A percentile compares a stretch with the other conserved stretches of the same genome.
Conservation (phyloP, 164 flowering plant genomes). For the Buxus sempervirens region DNA sequence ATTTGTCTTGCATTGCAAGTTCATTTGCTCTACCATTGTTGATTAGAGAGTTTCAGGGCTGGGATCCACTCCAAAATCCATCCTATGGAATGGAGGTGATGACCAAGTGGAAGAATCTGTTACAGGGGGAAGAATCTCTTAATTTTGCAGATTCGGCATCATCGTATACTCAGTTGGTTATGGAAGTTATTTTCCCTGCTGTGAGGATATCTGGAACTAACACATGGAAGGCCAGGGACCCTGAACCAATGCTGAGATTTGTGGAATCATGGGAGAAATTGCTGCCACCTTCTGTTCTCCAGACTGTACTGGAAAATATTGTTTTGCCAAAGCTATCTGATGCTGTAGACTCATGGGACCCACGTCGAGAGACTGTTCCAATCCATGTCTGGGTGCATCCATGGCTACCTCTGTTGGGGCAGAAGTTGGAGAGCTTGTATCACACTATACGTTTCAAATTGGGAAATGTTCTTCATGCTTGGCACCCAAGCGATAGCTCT, state of each 20-base stretch:
- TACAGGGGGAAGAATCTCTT: slow-evolving; percentile 53
- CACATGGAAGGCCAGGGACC: slow-evolving; percentile 84
- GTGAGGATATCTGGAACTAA: slow-evolving; percentile 79
- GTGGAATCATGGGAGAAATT: slow-evolving; percentile 78
- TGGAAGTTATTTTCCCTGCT: slow-evolving; percentile 82
- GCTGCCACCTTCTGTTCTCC: slow-evolving; percentile 61
- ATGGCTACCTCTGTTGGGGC: slow-evolving; percentile 80
- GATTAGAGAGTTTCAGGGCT: slow-evolving; percentile 75
- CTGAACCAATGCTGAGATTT: slow-evolving; percentile 83
- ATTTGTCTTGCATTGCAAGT: slow-evolving; percentile 77
- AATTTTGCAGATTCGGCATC: slow-evolving; percentile 48
- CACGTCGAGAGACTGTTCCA: slow-evolving; percentile 75
- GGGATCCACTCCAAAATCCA: slow-evolving; percentile 84
- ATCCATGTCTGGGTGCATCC: slow-evolving; percentile 96
- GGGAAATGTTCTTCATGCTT: slow-evolving; percentile 77
- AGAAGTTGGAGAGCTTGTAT: slow-evolving; percentile 64
- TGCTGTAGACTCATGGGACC: slow-evolving; percentile 90
- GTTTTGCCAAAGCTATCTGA: slow-evolving; percentile 72
- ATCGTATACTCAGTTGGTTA: slow-evolving; percentile 61
- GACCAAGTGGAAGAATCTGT: slow-evolving; percentile 56
- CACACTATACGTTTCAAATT: slow-evolving; percentile 64
- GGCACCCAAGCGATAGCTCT: slow-evolving; percentile 91
- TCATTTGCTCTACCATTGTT: slow-evolving; percentile 66
- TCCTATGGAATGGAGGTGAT: slow-evolving; percentile 57
- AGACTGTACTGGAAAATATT: slow-evolving; percentile 53